Conservation (phyloP, 768 basidiomycete species). For the Sutorius australiensis region DNA sequence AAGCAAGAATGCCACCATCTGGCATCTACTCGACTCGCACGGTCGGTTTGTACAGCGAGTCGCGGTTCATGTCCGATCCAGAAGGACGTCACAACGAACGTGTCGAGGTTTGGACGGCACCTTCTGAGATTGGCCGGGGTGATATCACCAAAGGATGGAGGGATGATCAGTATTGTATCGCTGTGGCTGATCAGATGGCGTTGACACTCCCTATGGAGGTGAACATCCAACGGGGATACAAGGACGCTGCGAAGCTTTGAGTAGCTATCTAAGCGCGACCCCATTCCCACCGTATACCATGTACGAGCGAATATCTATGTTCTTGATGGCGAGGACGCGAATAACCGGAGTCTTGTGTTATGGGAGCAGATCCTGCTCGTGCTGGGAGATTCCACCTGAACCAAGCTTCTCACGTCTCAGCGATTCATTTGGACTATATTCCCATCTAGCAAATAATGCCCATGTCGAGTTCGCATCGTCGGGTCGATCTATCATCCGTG, state of each 20-base stretch:
- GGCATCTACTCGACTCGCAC: constrained; percentile 44
- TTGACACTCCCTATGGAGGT: constrained; percentile 37
- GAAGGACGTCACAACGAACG: constrained; percentile 55
- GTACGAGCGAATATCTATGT: not conserved
- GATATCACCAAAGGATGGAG: constrained; percentile 47
- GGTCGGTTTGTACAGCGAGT: constrained; percentile 52
- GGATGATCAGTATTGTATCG: constrained; percentile 61
- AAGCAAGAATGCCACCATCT: constrained; percentile 51
- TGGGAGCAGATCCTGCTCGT: constrained; percentile 4
- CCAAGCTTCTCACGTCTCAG: not conserved
- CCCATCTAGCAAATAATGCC: not conserved
- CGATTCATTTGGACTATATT: not conserved
- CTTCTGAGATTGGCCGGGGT: constrained; percentile 49
- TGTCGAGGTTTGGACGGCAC: constrained; percentile 66
- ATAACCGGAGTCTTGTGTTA: not conserved
- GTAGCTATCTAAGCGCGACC: not conserved
- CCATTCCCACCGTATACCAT: not conserved
- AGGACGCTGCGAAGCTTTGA: constrained; percentile 23
- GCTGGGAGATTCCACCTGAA: not conserved
- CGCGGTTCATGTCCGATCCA: constrained; percentile 51
- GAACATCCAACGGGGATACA: constrained; percentile 22
- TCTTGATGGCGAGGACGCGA: not conserved
- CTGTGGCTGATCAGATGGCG: constrained; percentile 59
- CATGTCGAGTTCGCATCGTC: not conserved
- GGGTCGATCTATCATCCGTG: not conserved